Base-by-base conservation (phyloP, 805 yeast genomes). In the Starmerella powellii region DNA sequence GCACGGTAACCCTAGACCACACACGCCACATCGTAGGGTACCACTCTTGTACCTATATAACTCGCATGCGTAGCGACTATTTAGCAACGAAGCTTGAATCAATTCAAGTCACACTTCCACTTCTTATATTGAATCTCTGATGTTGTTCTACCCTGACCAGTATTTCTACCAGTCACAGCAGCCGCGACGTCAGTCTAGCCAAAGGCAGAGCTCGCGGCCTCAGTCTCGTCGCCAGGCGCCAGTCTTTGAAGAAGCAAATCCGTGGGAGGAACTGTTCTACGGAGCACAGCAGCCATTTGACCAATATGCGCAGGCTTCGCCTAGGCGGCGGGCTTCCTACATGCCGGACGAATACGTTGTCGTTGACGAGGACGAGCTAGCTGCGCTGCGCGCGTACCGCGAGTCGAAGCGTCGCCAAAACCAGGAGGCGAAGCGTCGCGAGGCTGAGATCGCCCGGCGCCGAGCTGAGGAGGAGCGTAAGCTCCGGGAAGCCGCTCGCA, bases 61-160 rank as follows among this genome's bases (percentile, higher is more conserved):
- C 17, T 16, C 31, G 17, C 31, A 29, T 29, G 6, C 8, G 12
- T 6, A 29, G 17, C 15, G 15, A 29, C 8, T 6, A 29, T 8
- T 29, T 8, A 13, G 15, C 13, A 26, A 26, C 29, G 29, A 13
- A 26, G 29, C 12, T 26, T 10, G 10, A 10, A 26, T 26, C 29
- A 26, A 26, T 11, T 34, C 27, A n/a, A 12, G 17, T 18, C 15
- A 10, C 6, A 33, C 29, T 26, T 12, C 12, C 30, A 8, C 30
- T 13, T 13, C 4, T 13, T 4, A 11, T 6, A 24, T 23, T 19
- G 8, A 12, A 2, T 3, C 11, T 3, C 17, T 30, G 3, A 46
- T 46, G 49, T 24, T 42, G 10, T 42, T 46, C 39, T 46, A 46
- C 16, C 49, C 49, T 8, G 49, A 46, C 18, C 43, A 38, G 23